These are phyloP conservation scores for Lojkania enalia DNA, from an alignment of 2,329 filamentous ascomycete genomes.

Conservation along the genomic window DNA sequence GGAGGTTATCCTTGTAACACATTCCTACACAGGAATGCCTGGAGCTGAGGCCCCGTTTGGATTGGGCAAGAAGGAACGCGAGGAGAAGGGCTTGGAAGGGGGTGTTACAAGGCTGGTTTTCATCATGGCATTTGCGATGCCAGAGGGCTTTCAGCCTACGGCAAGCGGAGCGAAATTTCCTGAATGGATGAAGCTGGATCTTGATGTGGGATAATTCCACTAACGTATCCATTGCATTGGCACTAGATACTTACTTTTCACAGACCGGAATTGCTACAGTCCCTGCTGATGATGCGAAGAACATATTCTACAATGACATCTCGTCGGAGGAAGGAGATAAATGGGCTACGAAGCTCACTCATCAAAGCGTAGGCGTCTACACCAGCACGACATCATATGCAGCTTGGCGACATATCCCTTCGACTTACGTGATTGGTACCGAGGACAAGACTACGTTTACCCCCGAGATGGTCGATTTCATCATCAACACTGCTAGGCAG, in stretches of 20 bases:
- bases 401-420: constrained; percentile 35
- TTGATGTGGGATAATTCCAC: background rate
- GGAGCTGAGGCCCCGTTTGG: constrained; percentile 29
- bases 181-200: constrained; percentile 5
- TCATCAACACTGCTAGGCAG: constrained; percentile 19
- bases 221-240: background rate
- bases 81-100: constrained; percentile 21
- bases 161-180: constrained; percentile 4
- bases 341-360: constrained; percentile 21
- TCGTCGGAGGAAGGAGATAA: constrained; percentile 19
- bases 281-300: background rate
- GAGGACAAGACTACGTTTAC: constrained; percentile 28
- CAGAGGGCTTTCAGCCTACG: constrained; percentile 10
- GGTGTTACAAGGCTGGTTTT: constrained; percentile 36
- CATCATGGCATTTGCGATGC: constrained; percentile 12
- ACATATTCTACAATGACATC: constrained; percentile 30
- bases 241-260: constrained; percentile 4
- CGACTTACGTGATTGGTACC: constrained; percentile 35
- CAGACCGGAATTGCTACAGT: too few species aligned
- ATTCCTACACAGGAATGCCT: constrained; percentile 40
- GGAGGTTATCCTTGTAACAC: constrained; percentile 39
- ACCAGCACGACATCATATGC: constrained; percentile 23
- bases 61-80: constrained; percentile 24
- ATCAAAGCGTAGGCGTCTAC: constrained; percentile 30
- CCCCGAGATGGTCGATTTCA: constrained; percentile 23